Evolutionary conservation across 768 basidiomycete genomes (phyloP), one percentile per base, ranked within the genome.

Genomic region (Cyclocybe cylindracea): DNA sequence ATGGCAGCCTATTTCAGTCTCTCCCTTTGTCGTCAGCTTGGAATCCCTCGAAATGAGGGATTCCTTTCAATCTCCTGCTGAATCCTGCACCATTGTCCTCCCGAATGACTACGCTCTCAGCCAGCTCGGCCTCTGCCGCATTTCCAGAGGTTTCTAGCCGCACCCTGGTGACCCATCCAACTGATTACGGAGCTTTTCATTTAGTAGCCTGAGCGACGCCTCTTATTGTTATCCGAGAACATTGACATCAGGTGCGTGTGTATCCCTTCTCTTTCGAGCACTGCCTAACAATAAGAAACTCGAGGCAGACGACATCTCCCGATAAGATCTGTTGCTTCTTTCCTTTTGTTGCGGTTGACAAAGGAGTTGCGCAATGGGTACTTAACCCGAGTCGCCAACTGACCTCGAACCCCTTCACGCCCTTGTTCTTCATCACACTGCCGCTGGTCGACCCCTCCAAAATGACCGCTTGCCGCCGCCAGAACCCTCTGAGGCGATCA

Each of bases 331-430:
- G 60, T 53, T 66, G 62, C 61, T 62, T 58, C 59, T 54, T 61
- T 57, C 59, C 60, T 71, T 72, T 76, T 73, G 70, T 75, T 71
- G 57, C 58, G 35, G 65, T 50, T 55, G 46, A 60, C 64, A 66
- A 73, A 70, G 64, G 65, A 60, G 56, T 56, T 61, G 61, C 51
- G 53, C 46, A 50, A 46, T 24, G 24, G 5, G 24, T 68, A 68
- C 66, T 69, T 73, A 70, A 70, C 46, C 32, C 37, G 44, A 51
- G 34, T 24, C 24, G 57, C 49, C 39, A 44, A 42, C 38, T 45
- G 32, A 46, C 50, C 36, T 50, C 37, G 53, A 39, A 46, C 50
- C 41, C 44, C 48, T 60, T 53, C 62, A 53, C 53, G 31, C 45
- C 44, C 51, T 54, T 56, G 44, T 55, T 31, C 50, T 40, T 18